A percentile compares a stretch with the other conserved stretches of the same genome.
Conservation (phyloP, 2,329 filamentous ascomycete species). For the Cryoendolithus antarcticus region DNA sequence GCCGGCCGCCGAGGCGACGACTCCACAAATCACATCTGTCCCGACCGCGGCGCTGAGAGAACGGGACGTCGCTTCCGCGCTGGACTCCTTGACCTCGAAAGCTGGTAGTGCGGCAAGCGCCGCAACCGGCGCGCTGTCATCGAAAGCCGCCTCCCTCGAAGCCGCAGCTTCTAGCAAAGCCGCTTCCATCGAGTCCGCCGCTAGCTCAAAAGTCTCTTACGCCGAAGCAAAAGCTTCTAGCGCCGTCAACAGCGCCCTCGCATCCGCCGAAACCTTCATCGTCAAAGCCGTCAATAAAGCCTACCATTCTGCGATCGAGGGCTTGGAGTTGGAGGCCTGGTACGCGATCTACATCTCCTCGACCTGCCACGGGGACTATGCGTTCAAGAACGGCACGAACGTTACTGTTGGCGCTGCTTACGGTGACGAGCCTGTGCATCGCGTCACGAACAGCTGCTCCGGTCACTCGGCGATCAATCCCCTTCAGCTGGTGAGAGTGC, state of each 20-base stretch:
- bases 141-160: conserved; percentile 15
- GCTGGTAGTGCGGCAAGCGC: not conserved
- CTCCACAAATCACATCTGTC: too few relatives aligned
- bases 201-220: conserved; percentile 12
- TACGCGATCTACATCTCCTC: conserved; percentile 50
- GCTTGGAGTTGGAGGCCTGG: conserved; percentile 45
- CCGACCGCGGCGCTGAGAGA: conserved; percentile 8
- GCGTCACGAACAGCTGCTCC: conserved; percentile 31
- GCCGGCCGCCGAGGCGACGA: too few relatives aligned
- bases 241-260: conserved; percentile 12
- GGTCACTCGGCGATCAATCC: conserved; percentile 41
- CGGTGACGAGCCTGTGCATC: conserved; percentile 22
- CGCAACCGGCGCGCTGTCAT: conserved; percentile 14
- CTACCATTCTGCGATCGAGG: conserved; percentile 29
- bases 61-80: not conserved
- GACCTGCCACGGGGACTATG: conserved; percentile 42
- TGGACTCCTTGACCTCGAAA: not conserved
- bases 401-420: conserved; percentile 28
- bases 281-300: conserved; percentile 28
- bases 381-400: conserved; percentile 29
- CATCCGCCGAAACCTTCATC: conserved; percentile 27
- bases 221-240: conserved; percentile 11
- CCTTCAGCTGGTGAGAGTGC: conserved; percentile 46
- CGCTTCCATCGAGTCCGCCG: conserved; percentile 13
- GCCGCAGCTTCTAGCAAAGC: conserved; percentile 11